Evolutionary conservation across 225 moss, liverwort and hornwort genomes (phyloP), one percentile per base, ranked within the genome.

Genomic region (Sphagnum contortum): DNA sequence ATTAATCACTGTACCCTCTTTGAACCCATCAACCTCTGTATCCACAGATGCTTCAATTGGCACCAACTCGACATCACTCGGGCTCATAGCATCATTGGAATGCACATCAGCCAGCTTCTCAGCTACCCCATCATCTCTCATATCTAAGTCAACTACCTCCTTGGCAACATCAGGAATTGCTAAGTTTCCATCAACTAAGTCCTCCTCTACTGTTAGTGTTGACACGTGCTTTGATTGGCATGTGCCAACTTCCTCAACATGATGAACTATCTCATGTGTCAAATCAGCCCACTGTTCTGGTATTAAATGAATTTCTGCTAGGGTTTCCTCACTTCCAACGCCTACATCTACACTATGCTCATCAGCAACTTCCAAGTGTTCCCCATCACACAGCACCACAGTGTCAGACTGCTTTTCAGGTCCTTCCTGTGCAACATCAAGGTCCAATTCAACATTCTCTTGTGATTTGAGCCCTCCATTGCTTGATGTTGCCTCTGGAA

Each of bases 401-500:
- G 13, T 74, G 48, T 55, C 65, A 61, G 66, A 6, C 13, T 57
- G 66, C 29, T 44, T 48, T 62, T 8, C 57, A 52, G 13, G 66
- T 44, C 75, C 62, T 57, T 46, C 70, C 50, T 68, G 59, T 48
- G 60, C 68, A 46, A 49, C 49, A 54, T 74, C 71, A 62, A 59
- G 51, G 57, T 59, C 60, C 62, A 52, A 69, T 44, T 67, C 74
- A 13, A 60, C 49, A 52, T 62, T 56, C 68, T 29, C 48, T 47
- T 66, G 64, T 8, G 66, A 47, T 46, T 47, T 14, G 47, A 14
- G 13, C 48, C 53, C 57, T 49, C 44, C 73, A 49, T 66, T 29
- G 29, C 29, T 29, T 29, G 29, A 29, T 29, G 29, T 29, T 29
- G 29, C 29, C 1, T 29, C 29, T 29, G 29, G 29, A 29, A 29